Base-by-base conservation (phyloP, 306 rosid species). In the Albizia julibrissin region DNA sequence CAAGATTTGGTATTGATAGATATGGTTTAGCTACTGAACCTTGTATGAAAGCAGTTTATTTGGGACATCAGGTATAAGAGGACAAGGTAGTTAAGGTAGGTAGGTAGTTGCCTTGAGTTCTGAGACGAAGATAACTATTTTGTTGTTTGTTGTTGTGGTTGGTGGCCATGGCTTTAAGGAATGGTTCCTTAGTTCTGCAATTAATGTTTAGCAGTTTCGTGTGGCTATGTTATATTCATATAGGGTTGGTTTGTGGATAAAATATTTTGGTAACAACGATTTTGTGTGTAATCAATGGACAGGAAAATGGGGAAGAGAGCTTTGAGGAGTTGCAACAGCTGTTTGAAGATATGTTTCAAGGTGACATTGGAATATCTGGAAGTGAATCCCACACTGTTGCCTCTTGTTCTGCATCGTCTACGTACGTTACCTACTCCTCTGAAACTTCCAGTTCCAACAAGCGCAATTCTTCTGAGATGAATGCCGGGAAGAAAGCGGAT, bases 281-380 rank as follows among this genome's bases (percentile, higher is more conserved):
- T 67, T 67, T 21, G 15, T 66, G 26, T 14, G 44, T 64, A 24
- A 5, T 69, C 58, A 26, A 14, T 62, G 24, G 46, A 42, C 88
- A 95, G 98, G 93, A 89, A 85, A 89, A 82, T 66, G 93, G 93
- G 75, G 90, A 80, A 76, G 98, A 96, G 82, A 96, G 87, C 62
- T 93, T 96, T 65, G 97, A 96, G 87, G 92, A 96, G 69, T 75
- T 96, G 83, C 92, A 93, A 40, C 91, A 91, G n/a, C 78, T 96
- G 50, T 96, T 96, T 81, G 89, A 89, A 50, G 98, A 96, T 78
- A 91, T 96, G 92, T 88, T 96, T 76, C 89, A 87, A 70, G 93
- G 86, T 0, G 92, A 90, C 44, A 67, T 75, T 42, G 92, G 85
- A 24, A 65, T 88, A 34, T 72, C 68, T 58, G 85, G 82, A 67